Evolutionary conservation across 306 rosid species (phyloP), one percentile per base, ranked within the genome.

Genomic region (Amphicarpaea edgeworthii): DNA sequence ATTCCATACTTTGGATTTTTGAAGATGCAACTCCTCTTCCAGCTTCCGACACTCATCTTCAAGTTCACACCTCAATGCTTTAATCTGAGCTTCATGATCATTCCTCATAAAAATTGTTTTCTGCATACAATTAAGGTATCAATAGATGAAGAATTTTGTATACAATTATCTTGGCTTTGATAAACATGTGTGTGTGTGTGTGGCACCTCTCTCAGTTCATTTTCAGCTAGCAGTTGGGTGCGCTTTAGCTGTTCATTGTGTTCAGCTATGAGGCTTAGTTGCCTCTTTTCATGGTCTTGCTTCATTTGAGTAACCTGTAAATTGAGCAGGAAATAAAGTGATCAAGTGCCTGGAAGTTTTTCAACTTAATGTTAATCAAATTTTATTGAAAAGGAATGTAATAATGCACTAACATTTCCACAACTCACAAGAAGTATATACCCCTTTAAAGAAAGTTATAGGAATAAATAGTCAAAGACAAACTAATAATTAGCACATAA

Each of bases 11-110:
- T 89, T 96, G 19, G 98, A 83, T 81, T 92, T 92, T 80, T 90
- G 99, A 71, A 89, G 85, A 90, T 89, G 86, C 87, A 92, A 84
- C 80, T 92, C 99, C 74, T 87, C 97, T 83, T 89, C 93, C 68
- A 96, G 84, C 82, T 96, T 96, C 72, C 45, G 88, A 83, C 85
- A 88, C 79, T 89, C 97, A 70, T 92, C 98, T 83, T 90, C 97
- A 72, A 73, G 95, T 83, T 96, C 88, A 85, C 87, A 84, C 73
- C 83, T 90, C 86, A 90, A 82, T 72, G 93, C 87, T 87, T 72
- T 89, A 64, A 87, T 85, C 86, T 85, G 91, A 82, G 90, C 89
- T 80, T 90, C 98, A 81, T 92, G 93, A 72, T 96, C 93, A 51
- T 67, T 85, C 87, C 91, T 87, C 70, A 90, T 78, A 38, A 82